These are phyloP conservation scores for Elongisporangium prolatum DNA, from an alignment of 352 stramenopile genomes.

Conservation along the genomic window DNA sequence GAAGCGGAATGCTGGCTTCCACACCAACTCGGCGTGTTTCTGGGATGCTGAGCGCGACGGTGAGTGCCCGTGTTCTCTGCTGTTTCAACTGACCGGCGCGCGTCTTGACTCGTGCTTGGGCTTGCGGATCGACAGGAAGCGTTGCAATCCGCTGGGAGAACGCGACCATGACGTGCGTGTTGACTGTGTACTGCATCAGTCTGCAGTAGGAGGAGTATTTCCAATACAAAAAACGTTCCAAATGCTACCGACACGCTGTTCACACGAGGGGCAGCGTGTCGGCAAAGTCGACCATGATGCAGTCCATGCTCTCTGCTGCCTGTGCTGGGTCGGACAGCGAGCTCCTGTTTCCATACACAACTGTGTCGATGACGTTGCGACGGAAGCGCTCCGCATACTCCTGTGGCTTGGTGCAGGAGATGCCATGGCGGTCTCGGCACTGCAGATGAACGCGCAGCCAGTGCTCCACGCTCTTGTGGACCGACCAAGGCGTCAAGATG, in stretches of 20 bases:
- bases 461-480: conserved; percentile 90
- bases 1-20: conserved; percentile 83
- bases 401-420: conserved; percentile 81
- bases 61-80: conserved; percentile 14
- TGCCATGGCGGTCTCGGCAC: conserved; percentile 68
- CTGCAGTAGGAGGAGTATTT: conserved; percentile 30
- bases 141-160: conserved; percentile 75
- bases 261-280: conserved; percentile 41
- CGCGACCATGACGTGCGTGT: conserved; percentile 62
- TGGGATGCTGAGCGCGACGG: conserved; percentile 84
- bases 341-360: conserved; percentile 50
- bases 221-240: neutral
- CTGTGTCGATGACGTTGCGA: conserved; percentile 77
- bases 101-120: conserved; percentile 6
- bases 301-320: conserved; percentile 38
- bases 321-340: neutral
- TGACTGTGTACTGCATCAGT: conserved; percentile 72
- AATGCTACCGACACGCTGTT: neutral
- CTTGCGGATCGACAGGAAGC: conserved; percentile 36
- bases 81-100: neutral
- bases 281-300: conserved; percentile 84
- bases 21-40: conserved; percentile 86
- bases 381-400: conserved; percentile 83
- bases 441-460: conserved; percentile 80
- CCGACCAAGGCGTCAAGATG: conserved; percentile 94